Percentiles rank a stretch among this genome's conserved stretches.
Conservation (phyloP, 1,139 yeast species). For the Blastobotrys petasosporus region DNA sequence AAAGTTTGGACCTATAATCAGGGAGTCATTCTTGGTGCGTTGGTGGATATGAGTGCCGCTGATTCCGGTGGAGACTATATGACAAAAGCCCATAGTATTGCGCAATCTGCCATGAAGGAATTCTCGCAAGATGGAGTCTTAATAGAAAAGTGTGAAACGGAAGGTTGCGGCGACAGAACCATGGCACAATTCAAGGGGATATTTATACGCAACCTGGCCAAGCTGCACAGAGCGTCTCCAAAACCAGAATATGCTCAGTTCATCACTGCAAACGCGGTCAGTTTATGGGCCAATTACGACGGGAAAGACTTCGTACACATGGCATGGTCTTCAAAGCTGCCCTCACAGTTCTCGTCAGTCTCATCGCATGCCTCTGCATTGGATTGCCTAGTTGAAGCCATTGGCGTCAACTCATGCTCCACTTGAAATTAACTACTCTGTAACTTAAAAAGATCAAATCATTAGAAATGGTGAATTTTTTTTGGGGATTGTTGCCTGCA, state of each 20-base stretch:
- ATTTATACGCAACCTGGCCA: conserved; percentile 17
- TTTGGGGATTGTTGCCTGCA: too few relatives aligned
- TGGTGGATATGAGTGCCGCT: conserved; percentile 15
- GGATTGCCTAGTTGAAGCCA: conserved; percentile 10
- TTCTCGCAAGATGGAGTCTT: conserved; percentile 15
- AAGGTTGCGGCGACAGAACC: conserved; percentile 16
- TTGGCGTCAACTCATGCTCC: conserved; percentile 3
- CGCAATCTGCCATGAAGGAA: conserved; percentile 13
- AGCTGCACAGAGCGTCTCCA: conserved; percentile 10
- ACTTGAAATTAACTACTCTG: too few relatives aligned
- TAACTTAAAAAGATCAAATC: too few relatives aligned
- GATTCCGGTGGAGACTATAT: conserved; percentile 8
- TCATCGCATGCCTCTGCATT: conserved; percentile 10
- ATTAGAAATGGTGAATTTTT: too few relatives aligned
- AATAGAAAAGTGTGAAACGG: conserved; percentile 18
- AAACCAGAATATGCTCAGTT: conserved; percentile 7
- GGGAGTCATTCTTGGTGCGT: conserved; percentile 20
- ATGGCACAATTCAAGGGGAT: conserved; percentile 20
- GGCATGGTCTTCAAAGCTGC: conserved; percentile 10
- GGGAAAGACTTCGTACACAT: conserved; percentile 10
- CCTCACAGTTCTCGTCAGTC: conserved; percentile 6
- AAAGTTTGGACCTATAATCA: conserved; percentile 21
- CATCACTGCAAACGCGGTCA: conserved; percentile 11
- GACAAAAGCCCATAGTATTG: conserved; percentile 13
- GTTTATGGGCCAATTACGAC: conserved; percentile 7